Conservation (phyloP, 345 rosid species). For the Acer campestre region DNA sequence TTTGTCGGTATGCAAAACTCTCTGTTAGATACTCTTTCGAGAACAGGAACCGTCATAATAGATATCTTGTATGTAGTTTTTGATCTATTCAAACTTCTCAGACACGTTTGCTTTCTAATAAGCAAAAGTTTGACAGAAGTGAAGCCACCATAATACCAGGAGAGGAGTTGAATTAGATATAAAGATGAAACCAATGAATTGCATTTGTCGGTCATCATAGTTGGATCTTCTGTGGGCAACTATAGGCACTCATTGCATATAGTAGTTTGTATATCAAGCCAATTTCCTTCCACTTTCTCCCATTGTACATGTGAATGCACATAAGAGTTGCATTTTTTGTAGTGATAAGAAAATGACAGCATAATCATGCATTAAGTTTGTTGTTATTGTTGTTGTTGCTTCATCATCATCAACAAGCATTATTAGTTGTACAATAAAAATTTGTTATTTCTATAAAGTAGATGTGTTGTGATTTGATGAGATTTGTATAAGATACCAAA, state of each 20-base stretch:
- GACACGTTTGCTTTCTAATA: not conserved
- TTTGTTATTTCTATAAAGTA: not conserved
- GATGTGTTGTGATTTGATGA: not conserved
- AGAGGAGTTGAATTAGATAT: not conserved
- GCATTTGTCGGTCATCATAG: not conserved
- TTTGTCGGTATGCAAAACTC: too few relatives aligned
- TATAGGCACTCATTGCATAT: not conserved
- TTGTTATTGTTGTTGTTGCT: too few relatives aligned
- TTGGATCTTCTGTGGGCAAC: not conserved
- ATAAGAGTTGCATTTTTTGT: not conserved
- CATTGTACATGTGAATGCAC: too few relatives aligned
- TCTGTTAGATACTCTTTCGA: not conserved
- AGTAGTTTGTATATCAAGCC: not conserved
- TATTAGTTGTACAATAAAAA: not conserved
- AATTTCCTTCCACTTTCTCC: not conserved
- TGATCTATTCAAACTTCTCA: not conserved
- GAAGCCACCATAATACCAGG: not conserved
- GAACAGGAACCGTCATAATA: not conserved
- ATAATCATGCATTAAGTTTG: not conserved
- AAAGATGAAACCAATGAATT: not conserved
- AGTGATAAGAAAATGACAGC: not conserved
- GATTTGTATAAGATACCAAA: not conserved
- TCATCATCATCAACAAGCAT: not conserved
- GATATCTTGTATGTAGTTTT: not conserved
- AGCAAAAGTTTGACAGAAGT: not conserved